phyloP scores from a whole-genome alignment of 768 basidiomycete genomes.

The Xerocomus spinulosus region DNA sequence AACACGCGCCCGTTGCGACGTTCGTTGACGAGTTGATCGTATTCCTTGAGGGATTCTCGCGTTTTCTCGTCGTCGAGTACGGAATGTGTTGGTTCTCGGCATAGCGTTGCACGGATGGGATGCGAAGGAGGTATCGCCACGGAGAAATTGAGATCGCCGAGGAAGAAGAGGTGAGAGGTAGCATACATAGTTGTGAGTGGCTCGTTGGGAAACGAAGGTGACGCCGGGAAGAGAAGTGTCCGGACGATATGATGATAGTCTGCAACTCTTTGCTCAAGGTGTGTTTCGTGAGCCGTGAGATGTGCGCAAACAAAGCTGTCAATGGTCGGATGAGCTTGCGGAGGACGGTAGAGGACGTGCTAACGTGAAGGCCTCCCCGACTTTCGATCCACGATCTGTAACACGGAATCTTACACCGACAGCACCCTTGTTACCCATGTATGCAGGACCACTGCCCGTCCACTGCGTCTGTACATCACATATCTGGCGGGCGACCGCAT shows the following conservation, averaged over 20 bases:
- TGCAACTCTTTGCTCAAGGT: constrained; percentile 59
- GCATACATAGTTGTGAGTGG: constrained; percentile 64
- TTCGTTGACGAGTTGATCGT: constrained; percentile 66
- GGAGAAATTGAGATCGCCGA: constrained; percentile 94
- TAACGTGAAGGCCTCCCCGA: constrained; percentile 82
- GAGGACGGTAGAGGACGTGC: constrained; percentile 27
- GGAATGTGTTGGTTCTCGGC: constrained; percentile 36
- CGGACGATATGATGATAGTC: constrained; percentile 82
- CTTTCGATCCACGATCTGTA: constrained; percentile 44
- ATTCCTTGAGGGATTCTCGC: constrained; percentile 61
- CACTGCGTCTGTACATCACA: constrained; percentile 68
- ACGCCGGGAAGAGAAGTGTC: constrained; percentile 70
- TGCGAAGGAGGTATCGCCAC: constrained; percentile 58
- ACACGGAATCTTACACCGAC: constrained; percentile 84
- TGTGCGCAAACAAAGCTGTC: constrained; percentile 88
- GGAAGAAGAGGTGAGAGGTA: constrained; percentile 86
- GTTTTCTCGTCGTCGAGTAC: constrained; percentile 45
- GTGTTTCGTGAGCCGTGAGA: constrained; percentile 74
- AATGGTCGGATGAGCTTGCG: not conserved
- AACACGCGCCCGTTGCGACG: constrained; percentile 62
- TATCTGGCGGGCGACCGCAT: constrained; percentile 53
- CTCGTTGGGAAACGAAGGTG: constrained; percentile 35
- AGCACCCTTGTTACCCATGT: constrained; percentile 95
- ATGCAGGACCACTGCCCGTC: constrained; percentile 67
- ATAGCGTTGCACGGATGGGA: constrained; percentile 36